Conservation (phyloP, 2,329 filamentous ascomycete species). For the Oidium heveae region DNA sequence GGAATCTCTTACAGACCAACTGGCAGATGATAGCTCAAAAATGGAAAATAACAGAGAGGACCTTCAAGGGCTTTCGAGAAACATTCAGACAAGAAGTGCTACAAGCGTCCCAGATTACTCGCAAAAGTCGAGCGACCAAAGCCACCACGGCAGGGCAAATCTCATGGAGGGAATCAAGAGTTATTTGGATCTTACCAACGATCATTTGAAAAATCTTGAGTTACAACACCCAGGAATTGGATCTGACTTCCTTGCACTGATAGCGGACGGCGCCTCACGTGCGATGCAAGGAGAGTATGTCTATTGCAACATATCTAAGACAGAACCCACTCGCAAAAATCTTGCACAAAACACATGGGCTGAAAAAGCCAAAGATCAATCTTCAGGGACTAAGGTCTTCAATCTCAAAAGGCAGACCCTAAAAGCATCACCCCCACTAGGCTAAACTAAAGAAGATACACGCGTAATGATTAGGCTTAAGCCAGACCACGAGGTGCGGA, state of each 20-base stretch:
- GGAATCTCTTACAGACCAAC: not conserved
- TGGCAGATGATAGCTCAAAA: not conserved
- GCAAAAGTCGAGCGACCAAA: not conserved
- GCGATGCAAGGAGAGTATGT: not conserved
- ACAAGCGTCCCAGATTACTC: not conserved
- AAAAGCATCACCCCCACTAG: not conserved
- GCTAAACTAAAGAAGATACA: not conserved
- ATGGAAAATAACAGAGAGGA: not conserved
- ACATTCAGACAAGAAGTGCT: not conserved
- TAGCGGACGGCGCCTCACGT: not conserved
- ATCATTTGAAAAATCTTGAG: not conserved
- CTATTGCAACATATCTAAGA: not conserved
- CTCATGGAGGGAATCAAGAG: not conserved
- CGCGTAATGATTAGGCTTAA: not conserved
- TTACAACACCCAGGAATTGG: not conserved
- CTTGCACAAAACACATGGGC: not conserved
- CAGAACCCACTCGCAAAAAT: not conserved
- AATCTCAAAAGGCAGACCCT: conserved; percentile 1
- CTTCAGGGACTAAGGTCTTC: conserved; percentile 5
- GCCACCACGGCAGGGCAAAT: not conserved
- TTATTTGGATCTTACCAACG: not conserved
- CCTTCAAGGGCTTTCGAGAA: not conserved
- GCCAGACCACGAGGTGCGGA: not conserved
- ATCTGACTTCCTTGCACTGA: not conserved
- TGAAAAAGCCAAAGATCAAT: not conserved